Evolutionary conservation across 192 early-diverging fungal species (phyloP).

Genomic region (Funneliformis mosseae): DNA sequence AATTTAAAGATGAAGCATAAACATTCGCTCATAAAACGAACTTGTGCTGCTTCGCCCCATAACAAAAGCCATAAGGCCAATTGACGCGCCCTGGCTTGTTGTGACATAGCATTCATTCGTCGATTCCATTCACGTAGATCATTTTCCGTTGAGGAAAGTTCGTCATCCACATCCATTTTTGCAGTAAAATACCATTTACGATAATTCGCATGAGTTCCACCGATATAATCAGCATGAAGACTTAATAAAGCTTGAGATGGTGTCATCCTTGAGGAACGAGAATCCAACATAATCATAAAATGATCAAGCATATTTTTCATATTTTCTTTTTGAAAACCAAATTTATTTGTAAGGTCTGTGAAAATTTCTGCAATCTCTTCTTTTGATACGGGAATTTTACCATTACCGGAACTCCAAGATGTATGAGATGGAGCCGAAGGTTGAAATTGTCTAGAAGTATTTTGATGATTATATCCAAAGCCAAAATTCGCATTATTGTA

Average conservation of each 20-base stretch:
- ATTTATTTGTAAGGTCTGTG: constrained; percentile 63
- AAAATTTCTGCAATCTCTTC: constrained; percentile 74
- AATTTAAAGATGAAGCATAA: constrained; percentile 82
- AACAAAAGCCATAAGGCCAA: constrained; percentile 74
- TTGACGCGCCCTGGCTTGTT: constrained; percentile 70
- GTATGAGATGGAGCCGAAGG: constrained; percentile 39
- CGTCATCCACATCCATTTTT: constrained; percentile 61
- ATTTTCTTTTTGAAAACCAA: constrained; percentile 79
- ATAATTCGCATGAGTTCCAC: constrained; percentile 80
- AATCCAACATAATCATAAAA: constrained; percentile 79
- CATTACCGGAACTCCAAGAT: constrained; percentile 58
- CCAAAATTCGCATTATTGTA: too few relatives aligned
- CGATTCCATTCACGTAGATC: constrained; percentile 58
- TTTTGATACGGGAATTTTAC: constrained; percentile 65
- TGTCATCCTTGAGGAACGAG: constrained; percentile 72
- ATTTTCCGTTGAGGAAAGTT: constrained; percentile 27
- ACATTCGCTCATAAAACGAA: constrained; percentile 75
- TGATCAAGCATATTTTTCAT: constrained; percentile 79
- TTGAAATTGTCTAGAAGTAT: constrained; percentile 8
- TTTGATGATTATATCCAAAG: background rate
- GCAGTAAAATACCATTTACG: constrained; percentile 84
- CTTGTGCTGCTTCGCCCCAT: constrained; percentile 78
- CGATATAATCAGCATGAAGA: constrained; percentile 79
- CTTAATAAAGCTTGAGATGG: constrained; percentile 70
- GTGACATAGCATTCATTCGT: constrained; percentile 71